These are phyloP conservation scores for Phlyctochytrium planicorne DNA, from an alignment of 192 early-diverging fungal genomes.

Conservation along the genomic window DNA sequence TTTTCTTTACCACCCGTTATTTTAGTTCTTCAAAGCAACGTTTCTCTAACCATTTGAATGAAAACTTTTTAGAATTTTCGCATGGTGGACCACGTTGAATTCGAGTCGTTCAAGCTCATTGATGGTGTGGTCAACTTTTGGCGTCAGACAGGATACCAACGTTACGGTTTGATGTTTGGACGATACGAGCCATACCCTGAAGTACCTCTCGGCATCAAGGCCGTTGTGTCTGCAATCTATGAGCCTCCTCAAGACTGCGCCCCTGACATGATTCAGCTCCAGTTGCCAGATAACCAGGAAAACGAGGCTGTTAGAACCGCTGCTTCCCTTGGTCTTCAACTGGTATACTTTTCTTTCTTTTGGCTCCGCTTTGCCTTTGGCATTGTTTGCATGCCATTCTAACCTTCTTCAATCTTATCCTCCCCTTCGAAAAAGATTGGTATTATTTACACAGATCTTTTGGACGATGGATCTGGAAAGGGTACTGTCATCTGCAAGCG, in stretches of 20 bases:
- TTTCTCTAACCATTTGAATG: constrained; percentile 11
- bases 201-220: constrained; percentile 94
- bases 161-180: constrained; percentile 94
- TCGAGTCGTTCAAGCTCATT: constrained; percentile 76
- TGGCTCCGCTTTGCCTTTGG: constrained; percentile 6
- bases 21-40: constrained; percentile 1
- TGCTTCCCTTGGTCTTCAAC: constrained; percentile 36
- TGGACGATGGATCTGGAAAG: constrained; percentile 73
- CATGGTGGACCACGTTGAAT: constrained; percentile 96
- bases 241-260: constrained; percentile 87
- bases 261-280: constrained; percentile 67
- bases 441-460: constrained; percentile 91
- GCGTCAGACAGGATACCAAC: constrained; percentile 81
- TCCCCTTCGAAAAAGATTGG: constrained; percentile 70
- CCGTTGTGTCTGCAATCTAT: constrained; percentile 90
- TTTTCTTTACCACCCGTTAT: background rate
- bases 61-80: constrained; percentile 68
- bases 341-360: constrained; percentile 20
- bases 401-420: constrained; percentile 7
- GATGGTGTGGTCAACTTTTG: constrained; percentile 85
- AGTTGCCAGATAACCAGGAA: constrained; percentile 36
- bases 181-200: constrained; percentile 85
- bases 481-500: constrained; percentile 86
- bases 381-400: constrained; percentile 10
- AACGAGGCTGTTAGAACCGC: constrained; percentile 38